Evolutionary conservation across 2,329 filamentous ascomycete genomes (phyloP), one percentile per base, ranked within the genome.

Genomic region (Diaporthe citriasiana): DNA sequence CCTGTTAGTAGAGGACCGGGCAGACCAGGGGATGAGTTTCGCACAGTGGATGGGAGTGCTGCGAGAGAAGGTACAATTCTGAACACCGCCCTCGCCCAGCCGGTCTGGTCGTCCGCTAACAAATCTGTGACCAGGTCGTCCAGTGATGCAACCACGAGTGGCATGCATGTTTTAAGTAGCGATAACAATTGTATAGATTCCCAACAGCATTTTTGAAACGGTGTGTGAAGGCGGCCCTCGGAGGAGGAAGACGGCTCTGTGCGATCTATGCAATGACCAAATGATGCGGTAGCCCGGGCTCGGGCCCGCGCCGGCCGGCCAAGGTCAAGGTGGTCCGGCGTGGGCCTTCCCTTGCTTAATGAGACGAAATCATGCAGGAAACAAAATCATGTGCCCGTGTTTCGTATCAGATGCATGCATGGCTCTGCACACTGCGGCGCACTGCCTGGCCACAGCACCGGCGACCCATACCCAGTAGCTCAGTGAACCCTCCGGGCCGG

Each of bases 1-100:
- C 56, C 87, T 98, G 83, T 86, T 99, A 79, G 93, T 99, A 60
- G 97, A 99, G 84, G 97, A 99, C 84, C 89, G 96, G 77, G 95
- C 96, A 72, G 97, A 99, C 82, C 95, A 98, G 85, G 93, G 95
- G 66, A 92, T 97, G 85, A 97, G 95, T 82, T 92, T 97, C 80
- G 93, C 93, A 79, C 96, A 98, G 85, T 99, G 95, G 93, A 93
- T 98, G 88, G 95, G 95, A 73, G 92, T 91, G 80, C 85, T 99
- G 84, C 90, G 96, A 84, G 97, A 98, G 88, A 99, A 98, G 94
- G 97, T 98, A 78, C 79, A 81, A 77, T 63, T 59, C 22, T 72
- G 30, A 66, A 45, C 35, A 40, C 33, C 47, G 25, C n/a, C 45
- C 45, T 47, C 38, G 27, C 40, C 42, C 33, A 22, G 30, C 35